Conservation (phyloP, 116 monocot genomes). For the Dioscorea cayenensis region DNA sequence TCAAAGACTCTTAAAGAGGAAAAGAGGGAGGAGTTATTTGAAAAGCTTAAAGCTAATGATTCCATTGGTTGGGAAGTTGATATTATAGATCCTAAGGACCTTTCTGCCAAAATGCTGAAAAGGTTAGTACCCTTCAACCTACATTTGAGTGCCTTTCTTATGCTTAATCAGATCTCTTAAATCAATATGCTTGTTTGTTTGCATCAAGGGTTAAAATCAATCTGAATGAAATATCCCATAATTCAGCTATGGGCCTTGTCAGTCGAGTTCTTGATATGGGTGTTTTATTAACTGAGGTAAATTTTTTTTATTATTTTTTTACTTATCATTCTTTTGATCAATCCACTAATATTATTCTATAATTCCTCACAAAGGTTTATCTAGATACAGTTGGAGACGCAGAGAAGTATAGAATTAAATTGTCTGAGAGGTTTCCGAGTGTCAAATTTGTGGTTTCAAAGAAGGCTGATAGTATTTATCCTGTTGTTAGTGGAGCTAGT, state of each 20-base stretch:
- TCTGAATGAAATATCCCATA: conserved; percentile 96
- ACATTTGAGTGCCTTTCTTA: not conserved
- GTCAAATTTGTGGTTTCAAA: conserved; percentile 90
- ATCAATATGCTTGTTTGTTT: not conserved
- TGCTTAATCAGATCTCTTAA: not conserved
- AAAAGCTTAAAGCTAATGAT: conserved; percentile 59
- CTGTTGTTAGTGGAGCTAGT: conserved; percentile 97
- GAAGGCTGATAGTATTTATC: conserved; percentile 94
- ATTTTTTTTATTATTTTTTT: conserved; percentile 2
- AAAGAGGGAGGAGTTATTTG: conserved; percentile 90
- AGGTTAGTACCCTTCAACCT: conserved; percentile 28
- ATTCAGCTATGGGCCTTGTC: conserved; percentile 96
- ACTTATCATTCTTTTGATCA: not conserved
- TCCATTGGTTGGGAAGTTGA: conserved; percentile 95
- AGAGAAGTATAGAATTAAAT: conserved; percentile 80
- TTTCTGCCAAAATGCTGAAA: conserved; percentile 92
- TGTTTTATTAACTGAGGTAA: conserved; percentile 77
- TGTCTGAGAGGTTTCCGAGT: conserved; percentile 74
- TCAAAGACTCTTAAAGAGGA: conserved; percentile 99
- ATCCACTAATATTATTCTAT: not conserved
- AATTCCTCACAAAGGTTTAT: conserved; percentile 51
- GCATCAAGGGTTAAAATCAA: conserved; percentile 71
- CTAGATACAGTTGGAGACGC: conserved; percentile 98
- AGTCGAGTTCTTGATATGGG: conserved; percentile 75
- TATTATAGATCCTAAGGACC: conserved; percentile 85